A percentile compares a stretch with the other conserved stretches of the same genome.
Evolutionary conservation across 305 asterid species (phyloP).

Genomic region (Lippia alba): DNA sequence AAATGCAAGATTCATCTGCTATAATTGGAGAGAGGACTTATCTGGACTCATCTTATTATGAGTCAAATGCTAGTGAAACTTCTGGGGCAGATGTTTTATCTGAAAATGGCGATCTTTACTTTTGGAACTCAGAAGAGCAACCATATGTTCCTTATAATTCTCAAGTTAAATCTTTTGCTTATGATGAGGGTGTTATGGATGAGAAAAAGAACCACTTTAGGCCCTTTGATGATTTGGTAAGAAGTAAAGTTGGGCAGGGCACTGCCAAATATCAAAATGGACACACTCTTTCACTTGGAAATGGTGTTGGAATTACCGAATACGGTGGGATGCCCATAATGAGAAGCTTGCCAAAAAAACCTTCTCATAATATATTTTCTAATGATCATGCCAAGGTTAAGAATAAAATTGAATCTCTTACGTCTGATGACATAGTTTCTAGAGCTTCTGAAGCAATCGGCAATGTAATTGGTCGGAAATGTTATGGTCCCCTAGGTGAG

Average conservation of each 20-base stretch:
- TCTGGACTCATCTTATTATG: constrained; percentile 37
- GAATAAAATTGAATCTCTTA: constrained; percentile 31
- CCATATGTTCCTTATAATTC: constrained; percentile 37
- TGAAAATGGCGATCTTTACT: constrained; percentile 38
- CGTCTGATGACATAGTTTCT: constrained; percentile 35
- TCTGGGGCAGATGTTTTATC: constrained; percentile 34
- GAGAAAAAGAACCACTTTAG: constrained; percentile 33
- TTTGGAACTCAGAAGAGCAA: constrained; percentile 31
- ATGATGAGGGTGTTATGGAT: constrained; percentile 34
- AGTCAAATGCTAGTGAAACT: constrained; percentile 43
- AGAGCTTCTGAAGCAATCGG: constrained; percentile 45
- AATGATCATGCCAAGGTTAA: constrained; percentile 37
- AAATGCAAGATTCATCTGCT: constrained; percentile 39
- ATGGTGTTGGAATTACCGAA: constrained; percentile 26
- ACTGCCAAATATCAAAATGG: constrained; percentile 30
- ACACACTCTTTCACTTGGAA: constrained; percentile 30
- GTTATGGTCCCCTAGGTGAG: constrained; percentile 31
- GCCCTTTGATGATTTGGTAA: constrained; percentile 28
- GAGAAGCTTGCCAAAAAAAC: constrained; percentile 32
- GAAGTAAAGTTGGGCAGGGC: constrained; percentile 35
- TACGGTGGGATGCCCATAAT: constrained; percentile 28
- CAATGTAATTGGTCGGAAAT: constrained; percentile 36
- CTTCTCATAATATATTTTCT: constrained; percentile 30
- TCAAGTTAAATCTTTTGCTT: constrained; percentile 29
- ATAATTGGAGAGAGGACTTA: constrained; percentile 40